Base-by-base conservation (phyloP, 768 basidiomycete genomes). In the Butyriboletus loyo region DNA sequence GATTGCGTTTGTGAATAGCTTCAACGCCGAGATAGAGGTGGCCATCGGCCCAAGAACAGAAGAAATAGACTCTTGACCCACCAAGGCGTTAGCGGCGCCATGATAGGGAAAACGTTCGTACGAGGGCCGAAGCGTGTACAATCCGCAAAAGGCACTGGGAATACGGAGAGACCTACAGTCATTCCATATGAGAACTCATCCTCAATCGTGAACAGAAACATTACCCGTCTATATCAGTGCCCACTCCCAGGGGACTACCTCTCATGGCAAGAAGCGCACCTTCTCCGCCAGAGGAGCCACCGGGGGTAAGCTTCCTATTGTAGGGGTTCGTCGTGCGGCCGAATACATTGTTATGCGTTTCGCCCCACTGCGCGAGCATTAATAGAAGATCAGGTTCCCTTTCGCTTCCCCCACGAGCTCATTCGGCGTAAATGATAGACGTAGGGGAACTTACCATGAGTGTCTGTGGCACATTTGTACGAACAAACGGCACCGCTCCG, bases 231-330 rank as follows among this genome's bases (percentile, higher is more conserved):
- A 92, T 82, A 65, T 93, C 92, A 19, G 91, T 86, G 40, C 91
- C 92, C 5, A 92, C 80, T 24, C 89, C 88, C 60, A 81, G 49
- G 5, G 74, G 72, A 34, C 72, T 73, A 24, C 81, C 80, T 45
- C 66, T 73, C 58, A 70, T 57, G 40, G 60, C 85, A 35, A 94
- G 66, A 3, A 94, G 77, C 0, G 91, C 89, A 28, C 87, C 87
- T 72, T 94, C 93, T 30, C 92, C 92, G 5, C 93, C 92, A 3
- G 87, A 88, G 1, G 90, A 93, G 0, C 92, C 92, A 15, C 92
- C 92, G 6, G 77, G 69, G 4, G 87, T 90, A 39, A 91, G 75
- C 19, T 76, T 75, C 15, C 85, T 79, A 61, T 92, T 92, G 66
- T 76, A 77, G 0, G 92, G 91, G 61, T 93, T 92, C 15, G 73